Evolutionary conservation across 106 monocot species (phyloP), one percentile per base, ranked within the genome.

Genomic region (Xerophyta viscosa): DNA sequence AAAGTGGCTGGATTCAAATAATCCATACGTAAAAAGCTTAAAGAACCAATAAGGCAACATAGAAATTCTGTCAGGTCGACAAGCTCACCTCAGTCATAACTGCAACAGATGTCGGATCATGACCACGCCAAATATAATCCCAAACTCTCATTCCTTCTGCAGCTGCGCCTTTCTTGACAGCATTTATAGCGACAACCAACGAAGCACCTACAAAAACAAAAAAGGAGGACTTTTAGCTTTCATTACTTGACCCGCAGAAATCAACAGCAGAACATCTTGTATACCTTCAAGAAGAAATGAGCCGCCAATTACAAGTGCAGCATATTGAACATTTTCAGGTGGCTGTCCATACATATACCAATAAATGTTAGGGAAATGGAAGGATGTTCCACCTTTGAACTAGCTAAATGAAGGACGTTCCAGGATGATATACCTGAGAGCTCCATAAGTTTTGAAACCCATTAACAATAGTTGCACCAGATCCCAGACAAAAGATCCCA

Each of bases 71-170:
- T n/a, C n/a, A n/a, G n/a, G n/a, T n/a, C n/a, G n/a, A n/a, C n/a
- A n/a, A n/a, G n/a, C n/a, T n/a, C n/a, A 90, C 98, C 90, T 98
- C 98, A 31, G 90, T 77, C 98, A 98, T 98, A 20, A 98, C 98
- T 64, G 98, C 98, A 69, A 98, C 98, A 33, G 98, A 86, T 37
- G 98, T 98, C 48, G 98, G 98, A 65, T 98, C 98, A 76, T 98
- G 98, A 27, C 98, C 98, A 50, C 86, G 86, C 90, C 98, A 98
- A 54, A 98, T 61, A 62, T 90, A 98, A 45, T 98, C 98, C 60
- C 79, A 66, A 19, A 98, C 48, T 60, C 42, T 80, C 98, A 98
- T 76, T 65, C 86, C 82, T 74, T 98, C 98, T 65, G 98, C 76
- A 55, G 75, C 85, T 17, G 98, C 98, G 61, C 98, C 98, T 71